A percentile compares a stretch with the other conserved stretches of the same genome.
Evolutionary conservation across 2,329 filamentous ascomycete genomes (phyloP).

Genomic region (Verticillium klebahnii): DNA sequence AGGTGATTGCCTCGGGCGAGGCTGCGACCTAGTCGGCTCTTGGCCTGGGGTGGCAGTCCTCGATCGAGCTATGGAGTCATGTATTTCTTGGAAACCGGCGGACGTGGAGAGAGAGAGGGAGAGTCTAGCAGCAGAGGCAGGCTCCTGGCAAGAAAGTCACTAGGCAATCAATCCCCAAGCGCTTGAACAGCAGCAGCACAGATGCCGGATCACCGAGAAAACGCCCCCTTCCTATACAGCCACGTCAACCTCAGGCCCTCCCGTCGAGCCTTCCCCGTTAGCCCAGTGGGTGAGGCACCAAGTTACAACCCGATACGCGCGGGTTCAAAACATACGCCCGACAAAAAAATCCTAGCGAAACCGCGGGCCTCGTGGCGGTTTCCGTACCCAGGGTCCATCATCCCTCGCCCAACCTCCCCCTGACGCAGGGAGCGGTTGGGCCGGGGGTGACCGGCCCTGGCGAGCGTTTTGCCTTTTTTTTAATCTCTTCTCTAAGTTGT

Average conservation of each 20-base stretch:
- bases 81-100: too few species aligned
- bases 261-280: background rate
- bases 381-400: background rate
- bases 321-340: background rate
- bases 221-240: background rate
- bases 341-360: background rate
- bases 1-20: slow-evolving; percentile 41
- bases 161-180: background rate
- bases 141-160: background rate
- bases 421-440: background rate
- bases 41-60: too few species aligned
- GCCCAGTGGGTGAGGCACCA: background rate
- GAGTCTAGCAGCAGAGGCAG: too few species aligned
- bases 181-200: background rate
- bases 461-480: background rate
- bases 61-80: too few species aligned
- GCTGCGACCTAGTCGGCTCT: background rate
- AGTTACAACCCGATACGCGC: background rate
- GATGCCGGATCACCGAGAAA: background rate
- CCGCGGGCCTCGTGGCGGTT: background rate
- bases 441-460: background rate
- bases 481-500: background rate
- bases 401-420: background rate
- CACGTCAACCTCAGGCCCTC: background rate
- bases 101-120: too few species aligned